Evolutionary conservation across 495 filamentous ascomycete genomes (phyloP), one percentile per base, ranked within the genome.

Genomic region (Aspergillus diversus): DNA sequence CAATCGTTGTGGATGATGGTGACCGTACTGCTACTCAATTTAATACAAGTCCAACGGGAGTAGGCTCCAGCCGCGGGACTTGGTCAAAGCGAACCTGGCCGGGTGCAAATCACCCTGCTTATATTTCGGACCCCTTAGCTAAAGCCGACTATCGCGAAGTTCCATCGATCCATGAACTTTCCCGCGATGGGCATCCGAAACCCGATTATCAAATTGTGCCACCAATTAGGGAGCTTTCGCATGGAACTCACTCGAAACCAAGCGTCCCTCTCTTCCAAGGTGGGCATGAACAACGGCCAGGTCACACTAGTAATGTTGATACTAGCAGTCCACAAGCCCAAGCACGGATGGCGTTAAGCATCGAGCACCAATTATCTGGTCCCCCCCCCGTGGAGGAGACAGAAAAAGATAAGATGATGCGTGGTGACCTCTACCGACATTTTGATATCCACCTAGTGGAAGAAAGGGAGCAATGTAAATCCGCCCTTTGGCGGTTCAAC

Each of bases 391-490:
- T 52, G 13, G 79, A 78, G n/a, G 79, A 85, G 35, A 90, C 88
- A 0, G 92, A 97, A 72, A 97, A 95, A 73, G 92, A 97, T 52
- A 95, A 97, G 75, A 99, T 99, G 95, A 81, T 97, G 4, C 82
- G 80, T 47, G 92, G 92, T n/a, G 82, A 92, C 32, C 82, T 87
- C 9, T 98, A 93, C 71, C 86, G 86, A 53, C 91, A 91, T 1
- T 91, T 88, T 64, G 87, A 90, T 69, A 82, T 86, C 48, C 88
- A 92, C 63, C 84, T 99, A 7, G 83, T 92, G 4, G 84, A 93
- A 51, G 95, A 98, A 65, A 89, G 96, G 27, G 90, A 97, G 68
- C 80, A 87, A 63, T 99, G 95, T 78, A 92, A 88, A 66, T 84
- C 85, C 12, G 92, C 92, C 7, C 85, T 93, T 63, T 93, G 88